Base-by-base conservation (phyloP, 305 asterid genomes). In the Fraxinus paxiana region DNA sequence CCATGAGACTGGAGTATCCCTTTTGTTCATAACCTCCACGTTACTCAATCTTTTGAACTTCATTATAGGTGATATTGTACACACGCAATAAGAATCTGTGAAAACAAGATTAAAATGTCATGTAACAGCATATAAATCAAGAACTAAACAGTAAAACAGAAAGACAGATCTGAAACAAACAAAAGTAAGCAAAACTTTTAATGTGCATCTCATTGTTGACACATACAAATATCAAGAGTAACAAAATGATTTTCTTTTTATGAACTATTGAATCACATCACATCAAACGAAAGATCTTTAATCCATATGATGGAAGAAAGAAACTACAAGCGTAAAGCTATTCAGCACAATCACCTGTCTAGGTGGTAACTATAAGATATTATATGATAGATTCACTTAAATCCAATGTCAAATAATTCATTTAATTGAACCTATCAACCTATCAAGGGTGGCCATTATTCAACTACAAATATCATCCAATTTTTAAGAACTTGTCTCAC, bases 11-110 rank as follows among this genome's bases (percentile, higher is more conserved):
- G 92, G 90, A 12, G 35, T 77, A 38, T 88, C 90, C 7, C 61
- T 78, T 70, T 80, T 84, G 85, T 88, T 87, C 92, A 91, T 79
- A 77, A 94, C 93, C 91, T 94, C 98, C 80, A 93, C 98, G 75
- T 79, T 87, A 71, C 87, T 91, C 75, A 96, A 93, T 83, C 69
- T 87, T 78, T 80, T 90, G 83, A 92, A 82, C 86, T 86, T 91
- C 97, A 93, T 93, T 71, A 13, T 82, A 31, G 82, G 59, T 38
- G 37, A 85, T 72, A 38, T 80, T 17, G 79, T 70, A 75, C 73
- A 48, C 76, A 69, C 61, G 77, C 74, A 80, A 61, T 78, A 84
- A 82, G 82, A 67, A 67, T 88, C 97, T 92, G 94, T 18, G 43
- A 30, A 51, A 75, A 74, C 54, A 73, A 38, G 17, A 76, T 51